These are phyloP conservation scores for Perkinsus marinus DNA, from an alignment of 169 alveolate genomes.

Conservation along the genomic window DNA sequence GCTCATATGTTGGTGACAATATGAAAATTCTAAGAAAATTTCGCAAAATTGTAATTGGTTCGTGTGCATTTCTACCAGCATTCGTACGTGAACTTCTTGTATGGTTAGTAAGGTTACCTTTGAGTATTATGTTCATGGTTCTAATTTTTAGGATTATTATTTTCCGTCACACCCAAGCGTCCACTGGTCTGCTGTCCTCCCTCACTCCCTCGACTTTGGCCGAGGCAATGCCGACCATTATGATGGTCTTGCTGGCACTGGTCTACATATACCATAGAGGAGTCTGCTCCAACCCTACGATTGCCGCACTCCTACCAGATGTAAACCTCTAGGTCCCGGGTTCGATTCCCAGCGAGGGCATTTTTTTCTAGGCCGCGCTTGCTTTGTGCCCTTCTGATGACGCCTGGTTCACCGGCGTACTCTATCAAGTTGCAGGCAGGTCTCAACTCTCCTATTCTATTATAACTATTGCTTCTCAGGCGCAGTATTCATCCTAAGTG, in stretches of 20 bases:
- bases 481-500: background rate
- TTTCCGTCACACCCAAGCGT: background rate
- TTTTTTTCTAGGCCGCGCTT: background rate
- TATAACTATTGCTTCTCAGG: background rate
- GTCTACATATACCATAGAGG: background rate
- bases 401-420: background rate
- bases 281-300: background rate
- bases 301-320: background rate
- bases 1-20: background rate
- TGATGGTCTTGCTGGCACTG: background rate
- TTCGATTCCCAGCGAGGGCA: background rate
- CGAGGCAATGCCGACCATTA: background rate
- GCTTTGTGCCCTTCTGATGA: background rate
- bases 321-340: background rate
- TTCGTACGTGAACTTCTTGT: too few relatives aligned
- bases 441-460: background rate
- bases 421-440: background rate
- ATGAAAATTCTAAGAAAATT: too few relatives aligned
- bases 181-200: background rate
- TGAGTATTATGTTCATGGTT: background rate
- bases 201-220: background rate
- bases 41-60: too few relatives aligned
- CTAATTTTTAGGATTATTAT: background rate
- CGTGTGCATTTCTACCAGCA: too few relatives aligned
- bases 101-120: too few relatives aligned